Conservation (phyloP, 1,139 yeast genomes). For the Diutina catenulata region DNA sequence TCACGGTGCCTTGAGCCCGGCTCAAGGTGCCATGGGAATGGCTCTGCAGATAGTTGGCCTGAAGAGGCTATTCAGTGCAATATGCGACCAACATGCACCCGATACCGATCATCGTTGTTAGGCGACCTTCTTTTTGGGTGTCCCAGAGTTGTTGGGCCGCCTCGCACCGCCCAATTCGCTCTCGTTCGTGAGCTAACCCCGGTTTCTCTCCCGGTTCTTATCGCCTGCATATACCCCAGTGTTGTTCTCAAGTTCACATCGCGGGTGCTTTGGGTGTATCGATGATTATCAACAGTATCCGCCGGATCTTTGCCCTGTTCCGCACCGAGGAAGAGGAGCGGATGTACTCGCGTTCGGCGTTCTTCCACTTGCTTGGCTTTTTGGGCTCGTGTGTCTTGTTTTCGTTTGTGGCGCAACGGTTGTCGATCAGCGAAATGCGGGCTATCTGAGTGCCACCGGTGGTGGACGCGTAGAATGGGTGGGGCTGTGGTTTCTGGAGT, state of each 20-base stretch:
- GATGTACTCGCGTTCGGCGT: constrained; percentile 64
- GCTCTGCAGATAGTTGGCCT: constrained; percentile 66
- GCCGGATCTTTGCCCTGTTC: constrained; percentile 72
- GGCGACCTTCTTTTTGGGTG: constrained; percentile 23
- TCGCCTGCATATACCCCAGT: neutral
- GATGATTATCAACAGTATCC: constrained; percentile 53
- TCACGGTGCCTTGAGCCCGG: constrained; percentile 11
- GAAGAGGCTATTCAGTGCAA: constrained; percentile 63
- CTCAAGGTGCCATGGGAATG: constrained; percentile 44
- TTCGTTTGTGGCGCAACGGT: constrained; percentile 42
- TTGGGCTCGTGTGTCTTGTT: constrained; percentile 71
- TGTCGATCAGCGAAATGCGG: no score
- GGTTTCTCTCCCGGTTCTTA: neutral
- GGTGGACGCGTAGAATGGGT: no score
- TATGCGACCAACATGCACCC: constrained; percentile 63
- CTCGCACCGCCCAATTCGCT: neutral
- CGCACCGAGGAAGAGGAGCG: constrained; percentile 82
- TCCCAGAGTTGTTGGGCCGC: constrained; percentile 6
- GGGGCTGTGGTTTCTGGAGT: no score
- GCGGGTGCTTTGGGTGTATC: constrained; percentile 6
- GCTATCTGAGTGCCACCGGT: no score
- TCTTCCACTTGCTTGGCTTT: constrained; percentile 71
- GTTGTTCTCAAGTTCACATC: neutral
- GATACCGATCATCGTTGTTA: constrained; percentile 69
- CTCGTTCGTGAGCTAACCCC: neutral